Evolutionary conservation across 177 flowering plant genomes (phyloP).

Genomic region (Vitis hybrid): DNA sequence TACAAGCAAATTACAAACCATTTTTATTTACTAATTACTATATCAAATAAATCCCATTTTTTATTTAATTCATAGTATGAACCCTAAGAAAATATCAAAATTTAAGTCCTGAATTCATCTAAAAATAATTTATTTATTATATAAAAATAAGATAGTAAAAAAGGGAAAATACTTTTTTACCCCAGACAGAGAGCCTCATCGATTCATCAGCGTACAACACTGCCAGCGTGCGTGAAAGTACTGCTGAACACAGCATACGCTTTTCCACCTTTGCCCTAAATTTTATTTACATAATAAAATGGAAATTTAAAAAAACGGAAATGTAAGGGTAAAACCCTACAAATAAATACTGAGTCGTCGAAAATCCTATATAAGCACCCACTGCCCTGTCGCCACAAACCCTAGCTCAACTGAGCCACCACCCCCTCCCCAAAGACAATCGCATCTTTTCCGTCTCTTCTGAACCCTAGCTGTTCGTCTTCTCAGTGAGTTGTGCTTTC

Average conservation of each 20-base stretch:
- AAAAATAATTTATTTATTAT: too few relatives aligned
- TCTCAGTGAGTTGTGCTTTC: not conserved
- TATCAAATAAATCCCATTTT: too few relatives aligned
- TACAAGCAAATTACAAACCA: too few relatives aligned
- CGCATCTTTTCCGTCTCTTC: not conserved
- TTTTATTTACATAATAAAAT: not conserved
- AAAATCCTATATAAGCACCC: constrained; percentile 15
- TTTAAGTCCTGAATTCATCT: too few relatives aligned
- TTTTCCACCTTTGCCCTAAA: not conserved
- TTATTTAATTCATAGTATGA: too few relatives aligned
- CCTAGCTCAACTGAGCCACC: constrained; percentile 11
- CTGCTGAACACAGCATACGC: not conserved
- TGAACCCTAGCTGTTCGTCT: constrained; percentile 16
- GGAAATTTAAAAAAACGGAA: not conserved
- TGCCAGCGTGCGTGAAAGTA: not conserved
- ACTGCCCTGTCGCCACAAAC: constrained; percentile 10
- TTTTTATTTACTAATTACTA: too few relatives aligned
- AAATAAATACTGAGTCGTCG: not conserved
- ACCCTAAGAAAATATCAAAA: too few relatives aligned
- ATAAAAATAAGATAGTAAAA: too few relatives aligned
- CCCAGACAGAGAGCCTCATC: too few relatives aligned
- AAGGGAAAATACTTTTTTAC: too few relatives aligned
- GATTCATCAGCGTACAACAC: too few relatives aligned
- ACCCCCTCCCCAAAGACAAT: not conserved
- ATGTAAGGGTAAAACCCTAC: not conserved